Base-by-base conservation (phyloP, 345 rosid species). In the Stellera chamaejasme region DNA sequence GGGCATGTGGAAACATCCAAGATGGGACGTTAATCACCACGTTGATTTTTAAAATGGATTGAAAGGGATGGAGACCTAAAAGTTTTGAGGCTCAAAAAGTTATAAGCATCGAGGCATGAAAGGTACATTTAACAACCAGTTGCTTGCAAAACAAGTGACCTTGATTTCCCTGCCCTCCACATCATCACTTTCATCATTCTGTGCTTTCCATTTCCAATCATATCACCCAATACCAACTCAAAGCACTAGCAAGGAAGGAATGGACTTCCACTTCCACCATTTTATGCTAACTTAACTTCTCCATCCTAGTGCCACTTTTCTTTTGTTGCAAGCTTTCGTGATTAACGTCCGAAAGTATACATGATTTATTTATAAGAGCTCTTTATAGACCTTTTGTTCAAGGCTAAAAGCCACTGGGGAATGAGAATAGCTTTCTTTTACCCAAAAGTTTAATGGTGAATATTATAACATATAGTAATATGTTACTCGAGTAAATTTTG, bases 41-140 rank as follows among this genome's bases (percentile, higher is more conserved):
- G 9, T 25, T 26, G 59, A 56, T 4, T 32, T 32, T 32, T 32
- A 32, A 32, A 32, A 32, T 32, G 39, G 3, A 32, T 32, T 32
- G 39, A 32, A 32, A 32, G 39, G 5, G 39, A 32, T 32, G 2
- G 39, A 8, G 39, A 32, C 39, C 39, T 32, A 32, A 32, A 32
- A 32, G 39, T 1, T 32, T 8, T 8, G 5, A 32, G 39, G 39
- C 8, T 5, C 10, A 41, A 13, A 42, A 58, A 48, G 27, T n/a
- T n/a, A n/a, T n/a, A n/a, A n/a, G n/a, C n/a, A n/a, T n/a, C n/a
- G n/a, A n/a, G n/a, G 10, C 45, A 26, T 66, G 78, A 56, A 56
- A 70, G 51, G 56, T 43, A 56, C 66, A 44, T 67, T 57, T 52
- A 73, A 67, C 69, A 25, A 64, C 69, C 28, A 2, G 52, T 32